Evolutionary conservation across 805 yeast genomes (phyloP).

Genomic region (Wickerhamiella dianesei): DNA sequence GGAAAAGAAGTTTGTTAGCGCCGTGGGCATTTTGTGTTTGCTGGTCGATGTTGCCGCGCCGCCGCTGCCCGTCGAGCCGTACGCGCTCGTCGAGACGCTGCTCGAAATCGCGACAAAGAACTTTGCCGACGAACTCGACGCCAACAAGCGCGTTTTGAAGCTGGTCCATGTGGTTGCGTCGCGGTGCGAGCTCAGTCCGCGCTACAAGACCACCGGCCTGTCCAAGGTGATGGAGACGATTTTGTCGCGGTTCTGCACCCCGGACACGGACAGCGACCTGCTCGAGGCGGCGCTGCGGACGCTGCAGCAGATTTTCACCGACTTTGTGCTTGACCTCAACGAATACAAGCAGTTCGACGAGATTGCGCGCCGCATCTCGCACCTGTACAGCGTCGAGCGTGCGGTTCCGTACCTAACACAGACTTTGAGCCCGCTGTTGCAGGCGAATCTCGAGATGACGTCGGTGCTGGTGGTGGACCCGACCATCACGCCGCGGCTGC

Average conservation of each 20-base stretch:
- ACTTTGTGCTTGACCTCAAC: background rate
- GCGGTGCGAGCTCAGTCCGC: background rate
- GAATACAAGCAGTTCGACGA: background rate
- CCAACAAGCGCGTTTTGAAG: background rate
- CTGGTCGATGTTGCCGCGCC: background rate
- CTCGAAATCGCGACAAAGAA: background rate
- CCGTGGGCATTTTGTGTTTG: background rate
- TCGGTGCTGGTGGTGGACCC: constrained; percentile 2
- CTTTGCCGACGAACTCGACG: background rate
- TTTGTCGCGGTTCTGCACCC: background rate
- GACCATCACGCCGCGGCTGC: background rate
- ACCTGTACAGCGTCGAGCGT: background rate
- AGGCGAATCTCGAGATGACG: constrained; percentile 5
- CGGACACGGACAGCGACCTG: background rate
- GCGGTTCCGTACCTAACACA: background rate
- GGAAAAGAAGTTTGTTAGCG: background rate
- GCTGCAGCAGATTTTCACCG: background rate
- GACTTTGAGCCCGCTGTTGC: background rate
- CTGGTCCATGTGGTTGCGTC: background rate
- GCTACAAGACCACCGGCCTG: background rate
- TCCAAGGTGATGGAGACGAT: background rate
- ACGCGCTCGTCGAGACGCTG: background rate
- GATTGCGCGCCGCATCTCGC: background rate
- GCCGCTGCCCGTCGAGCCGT: constrained; percentile 1
- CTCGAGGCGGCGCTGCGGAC: background rate